phyloP scores from a whole-genome alignment of 2,329 filamentous ascomycete genomes.

The Blastomyces silverae region DNA sequence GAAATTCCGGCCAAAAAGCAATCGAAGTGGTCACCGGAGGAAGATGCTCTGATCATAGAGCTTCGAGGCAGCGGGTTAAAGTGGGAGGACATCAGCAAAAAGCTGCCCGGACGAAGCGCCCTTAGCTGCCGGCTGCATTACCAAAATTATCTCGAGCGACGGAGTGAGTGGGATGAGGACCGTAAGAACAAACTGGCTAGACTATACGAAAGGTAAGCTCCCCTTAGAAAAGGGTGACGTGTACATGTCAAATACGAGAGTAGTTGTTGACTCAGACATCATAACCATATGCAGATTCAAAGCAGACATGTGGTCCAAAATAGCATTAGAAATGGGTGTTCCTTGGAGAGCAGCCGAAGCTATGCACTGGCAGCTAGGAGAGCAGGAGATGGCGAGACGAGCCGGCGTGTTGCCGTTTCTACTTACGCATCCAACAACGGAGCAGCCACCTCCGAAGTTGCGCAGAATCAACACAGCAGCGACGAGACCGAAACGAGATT shows the following conservation, averaged over 20 bases:
- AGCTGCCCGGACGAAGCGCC: constrained; percentile 78
- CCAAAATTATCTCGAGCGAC: constrained; percentile 91
- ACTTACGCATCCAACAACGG: constrained; percentile 52
- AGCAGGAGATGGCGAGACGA: constrained; percentile 74
- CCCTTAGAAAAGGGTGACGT: not conserved
- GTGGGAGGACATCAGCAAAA: constrained; percentile 95
- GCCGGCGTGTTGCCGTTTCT: constrained; percentile 73
- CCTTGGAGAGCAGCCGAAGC: constrained; percentile 94
- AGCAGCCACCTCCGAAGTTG: constrained; percentile 44
- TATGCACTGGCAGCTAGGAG: constrained; percentile 97
- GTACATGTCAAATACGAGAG: not conserved
- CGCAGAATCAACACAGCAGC: constrained; percentile 37
- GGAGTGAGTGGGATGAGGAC: constrained; percentile 94
- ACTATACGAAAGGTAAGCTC: constrained; percentile 78
- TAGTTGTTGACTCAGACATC: constrained; percentile 51
- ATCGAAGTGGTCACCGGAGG: constrained; percentile 91
- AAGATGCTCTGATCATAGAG: constrained; percentile 86
- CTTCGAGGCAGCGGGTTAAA: constrained; percentile 88
- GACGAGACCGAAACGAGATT: constrained; percentile 37
- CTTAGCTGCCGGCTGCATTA: constrained; percentile 94
- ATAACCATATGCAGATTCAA: constrained; percentile 63
- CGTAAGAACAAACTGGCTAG: constrained; percentile 93
- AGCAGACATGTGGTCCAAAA: constrained; percentile 94
- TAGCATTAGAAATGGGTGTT: constrained; percentile 89
- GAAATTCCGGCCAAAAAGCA: constrained; percentile 71